Conservation (phyloP, 2,329 filamentous ascomycete genomes). For the Chaetoscypha palmicola region DNA sequence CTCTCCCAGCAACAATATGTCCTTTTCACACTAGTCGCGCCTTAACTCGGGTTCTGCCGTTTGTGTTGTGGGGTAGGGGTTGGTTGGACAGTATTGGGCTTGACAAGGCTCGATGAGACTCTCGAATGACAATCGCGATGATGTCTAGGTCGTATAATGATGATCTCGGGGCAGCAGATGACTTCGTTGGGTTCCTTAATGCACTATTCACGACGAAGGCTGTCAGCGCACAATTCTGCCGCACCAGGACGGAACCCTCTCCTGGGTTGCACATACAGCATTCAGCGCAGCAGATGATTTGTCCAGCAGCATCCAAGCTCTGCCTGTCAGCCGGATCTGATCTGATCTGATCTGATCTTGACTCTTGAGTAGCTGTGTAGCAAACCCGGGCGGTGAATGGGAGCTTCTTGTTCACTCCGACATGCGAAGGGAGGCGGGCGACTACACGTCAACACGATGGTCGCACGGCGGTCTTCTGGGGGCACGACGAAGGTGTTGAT, state of each 20-base stretch:
- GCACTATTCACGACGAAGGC: background rate
- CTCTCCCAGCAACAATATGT: no score
- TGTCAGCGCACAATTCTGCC: background rate
- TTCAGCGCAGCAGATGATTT: background rate
- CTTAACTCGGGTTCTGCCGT: no score
- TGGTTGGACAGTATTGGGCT: no score
- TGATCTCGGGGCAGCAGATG: no score
- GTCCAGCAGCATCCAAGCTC: background rate
- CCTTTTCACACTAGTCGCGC: no score
- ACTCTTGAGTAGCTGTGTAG: background rate
- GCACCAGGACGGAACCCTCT: background rate
- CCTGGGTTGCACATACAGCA: background rate
- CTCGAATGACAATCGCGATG: no score
- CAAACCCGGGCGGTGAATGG: slow-evolving; percentile 16
- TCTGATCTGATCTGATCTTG: background rate
- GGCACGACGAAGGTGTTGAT: background rate
- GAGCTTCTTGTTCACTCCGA: slow-evolving; percentile 9
- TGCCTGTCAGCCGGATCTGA: background rate
- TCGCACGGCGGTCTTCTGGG: slow-evolving; percentile 12
- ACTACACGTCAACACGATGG: slow-evolving; percentile 14
- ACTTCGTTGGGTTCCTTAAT: background rate
- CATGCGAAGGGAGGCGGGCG: slow-evolving; percentile 5
- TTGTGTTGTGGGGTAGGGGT: no score
- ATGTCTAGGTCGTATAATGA: no score
- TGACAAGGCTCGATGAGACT: no score